phyloP scores from a whole-genome alignment of 371 early-diverging fungal species.

The Mycotypha africana region DNA sequence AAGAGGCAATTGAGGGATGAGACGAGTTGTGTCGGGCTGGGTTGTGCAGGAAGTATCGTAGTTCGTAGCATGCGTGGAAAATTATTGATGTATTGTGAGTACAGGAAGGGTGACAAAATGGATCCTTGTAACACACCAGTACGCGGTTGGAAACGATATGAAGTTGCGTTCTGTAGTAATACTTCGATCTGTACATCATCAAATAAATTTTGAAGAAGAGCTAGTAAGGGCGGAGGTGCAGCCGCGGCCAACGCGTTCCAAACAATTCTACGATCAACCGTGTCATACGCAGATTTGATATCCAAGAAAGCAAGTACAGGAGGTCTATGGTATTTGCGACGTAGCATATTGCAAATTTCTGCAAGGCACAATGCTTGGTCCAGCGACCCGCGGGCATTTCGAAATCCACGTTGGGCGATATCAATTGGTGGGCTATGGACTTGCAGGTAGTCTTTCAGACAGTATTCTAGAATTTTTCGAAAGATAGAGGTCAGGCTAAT shows the following conservation, averaged over 20 bases:
- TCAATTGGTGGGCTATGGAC: slow-evolving; percentile 4
- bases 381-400: not conserved
- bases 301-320: slow-evolving; percentile 13
- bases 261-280: slow-evolving; percentile 8
- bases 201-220: slow-evolving; percentile 5
- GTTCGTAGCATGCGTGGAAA: slow-evolving; percentile 8
- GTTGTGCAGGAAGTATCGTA: not conserved
- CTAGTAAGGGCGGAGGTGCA: not conserved
- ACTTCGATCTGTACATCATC: slow-evolving; percentile 10
- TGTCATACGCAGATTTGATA: slow-evolving; percentile 22
- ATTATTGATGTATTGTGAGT: slow-evolving; percentile 19
- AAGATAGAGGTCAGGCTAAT: slow-evolving; percentile 4
- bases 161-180: not conserved
- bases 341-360: slow-evolving; percentile 2
- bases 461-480: not conserved
- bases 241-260: not conserved
- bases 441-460: not conserved
- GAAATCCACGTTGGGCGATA: slow-evolving; percentile 18
- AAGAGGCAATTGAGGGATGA: slow-evolving; percentile 1
- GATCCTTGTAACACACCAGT: slow-evolving; percentile 28
- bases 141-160: not conserved
- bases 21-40: not conserved
- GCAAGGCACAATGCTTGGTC: slow-evolving; percentile 8
- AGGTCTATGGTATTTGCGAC: not conserved
- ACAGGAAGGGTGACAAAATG: slow-evolving; percentile 15